These are phyloP conservation scores for Spiraea crenata DNA, from an alignment of 331 rosid genomes.

Conservation along the genomic window DNA sequence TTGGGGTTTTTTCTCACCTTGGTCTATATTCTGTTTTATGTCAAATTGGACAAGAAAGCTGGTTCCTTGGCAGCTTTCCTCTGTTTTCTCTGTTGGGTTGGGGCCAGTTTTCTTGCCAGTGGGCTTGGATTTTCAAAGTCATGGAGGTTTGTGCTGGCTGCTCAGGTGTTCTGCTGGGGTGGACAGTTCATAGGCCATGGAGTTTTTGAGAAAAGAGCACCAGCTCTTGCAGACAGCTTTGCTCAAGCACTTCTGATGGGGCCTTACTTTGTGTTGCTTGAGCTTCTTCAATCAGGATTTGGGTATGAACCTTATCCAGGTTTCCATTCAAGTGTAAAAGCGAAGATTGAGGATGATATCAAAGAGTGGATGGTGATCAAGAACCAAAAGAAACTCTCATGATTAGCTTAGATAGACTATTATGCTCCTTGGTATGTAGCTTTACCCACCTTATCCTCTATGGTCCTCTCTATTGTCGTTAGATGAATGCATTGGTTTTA, in stretches of 20 bases:
- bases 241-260: conserved; percentile 76
- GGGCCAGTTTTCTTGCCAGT: conserved; percentile 48
- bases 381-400: conserved; percentile 46
- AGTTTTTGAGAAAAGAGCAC: conserved; percentile 84
- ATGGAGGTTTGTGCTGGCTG: conserved; percentile 68
- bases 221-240: conserved; percentile 75
- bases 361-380: conserved; percentile 48
- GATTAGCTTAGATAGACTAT: conserved; percentile 21
- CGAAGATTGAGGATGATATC: conserved; percentile 43
- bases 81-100: conserved; percentile 57
- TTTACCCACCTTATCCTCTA: too few species aligned
- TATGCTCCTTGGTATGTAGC: background rate
- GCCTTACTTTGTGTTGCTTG: conserved; percentile 75
- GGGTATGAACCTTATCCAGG: conserved; percentile 77
- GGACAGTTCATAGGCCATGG: conserved; percentile 80
- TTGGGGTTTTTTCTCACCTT: conserved; percentile 50
- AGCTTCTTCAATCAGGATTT: conserved; percentile 58
- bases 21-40: conserved; percentile 51
- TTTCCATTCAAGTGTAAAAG: conserved; percentile 40
- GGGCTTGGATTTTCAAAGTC: conserved; percentile 46
- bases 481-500: too few species aligned
- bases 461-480: too few species aligned
- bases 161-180: conserved; percentile 63
- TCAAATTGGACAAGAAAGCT: conserved; percentile 52
- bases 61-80: conserved; percentile 69